phyloP scores from a whole-genome alignment of 495 filamentous ascomycete species.

The Collariella sp. region DNA sequence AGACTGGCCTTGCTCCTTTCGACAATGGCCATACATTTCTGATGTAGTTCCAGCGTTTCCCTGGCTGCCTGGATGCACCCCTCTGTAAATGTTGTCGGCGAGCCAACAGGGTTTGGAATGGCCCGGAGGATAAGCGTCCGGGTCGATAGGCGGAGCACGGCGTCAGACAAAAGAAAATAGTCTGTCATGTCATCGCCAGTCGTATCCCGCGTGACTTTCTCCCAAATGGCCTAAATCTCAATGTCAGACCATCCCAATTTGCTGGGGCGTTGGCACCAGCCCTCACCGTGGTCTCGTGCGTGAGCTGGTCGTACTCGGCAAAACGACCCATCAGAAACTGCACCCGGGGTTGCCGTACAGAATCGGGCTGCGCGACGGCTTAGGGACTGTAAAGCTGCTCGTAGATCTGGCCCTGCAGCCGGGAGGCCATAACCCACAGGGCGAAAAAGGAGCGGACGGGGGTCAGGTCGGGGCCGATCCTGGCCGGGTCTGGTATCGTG shows the following conservation, averaged over 20 bases:
- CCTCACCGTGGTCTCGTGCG: background rate
- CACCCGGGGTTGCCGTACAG: background rate
- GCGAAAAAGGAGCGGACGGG: slow-evolving; percentile 2
- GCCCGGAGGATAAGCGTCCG: slow-evolving; percentile 52
- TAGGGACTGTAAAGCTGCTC: slow-evolving; percentile 16
- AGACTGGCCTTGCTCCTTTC: slow-evolving; percentile 26
- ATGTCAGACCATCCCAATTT: background rate
- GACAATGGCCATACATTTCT: slow-evolving; percentile 42
- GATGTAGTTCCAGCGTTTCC: slow-evolving; percentile 44
- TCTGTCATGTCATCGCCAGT: slow-evolving; percentile 19
- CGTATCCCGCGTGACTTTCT: background rate
- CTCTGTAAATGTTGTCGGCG: slow-evolving; percentile 41
- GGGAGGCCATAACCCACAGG: slow-evolving; percentile 10
- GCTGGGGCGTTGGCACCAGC: too few species aligned
- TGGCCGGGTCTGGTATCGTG: slow-evolving; percentile 20
- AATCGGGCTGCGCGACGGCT: slow-evolving; percentile 5
- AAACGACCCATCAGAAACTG: background rate
- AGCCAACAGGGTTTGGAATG: slow-evolving; percentile 39
- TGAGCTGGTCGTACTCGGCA: slow-evolving; percentile 1
- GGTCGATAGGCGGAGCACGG: slow-evolving; percentile 45
- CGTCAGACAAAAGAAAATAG: slow-evolving; percentile 45
- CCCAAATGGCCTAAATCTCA: background rate
- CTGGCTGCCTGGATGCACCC: slow-evolving; percentile 52
- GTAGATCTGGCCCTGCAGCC: slow-evolving; percentile 17
- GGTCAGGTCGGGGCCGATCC: background rate